Base-by-base conservation (phyloP, 331 rosid genomes). In the Spiraea crenata region DNA sequence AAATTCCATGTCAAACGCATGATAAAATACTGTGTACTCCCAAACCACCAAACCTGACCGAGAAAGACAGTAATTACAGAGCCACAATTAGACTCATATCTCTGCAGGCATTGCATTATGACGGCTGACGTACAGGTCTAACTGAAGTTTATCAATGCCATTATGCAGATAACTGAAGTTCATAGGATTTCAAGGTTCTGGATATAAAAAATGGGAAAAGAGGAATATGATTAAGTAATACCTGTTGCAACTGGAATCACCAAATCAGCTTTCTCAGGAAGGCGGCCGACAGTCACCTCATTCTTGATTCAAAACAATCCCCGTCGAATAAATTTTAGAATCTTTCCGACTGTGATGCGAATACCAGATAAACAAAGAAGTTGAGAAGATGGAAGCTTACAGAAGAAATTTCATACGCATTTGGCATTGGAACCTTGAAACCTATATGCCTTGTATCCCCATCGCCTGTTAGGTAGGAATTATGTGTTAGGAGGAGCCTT, bases 241-340 rank as follows among this genome's bases (percentile, higher is more conserved):
- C 98, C 95, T 84, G 98, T 90, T 37, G 97, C 96, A 74, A 93
- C 88, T 31, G 92, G 96, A 77, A 90, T 90, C 39, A 89, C 95
- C 66, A 90, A 40, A 76, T 90, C 95, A 47, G 95, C 98, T 83
- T 93, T 84, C 37, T 74, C 97, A 10, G 96, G 92, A 80, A 89
- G 83, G 31, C 97, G 97, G 35, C 98, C 96, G 61, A 93, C 91
- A 40, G 85, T 93, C 38, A 90, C 86, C 74, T 78, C 90, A 61
- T 67, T 49, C 98, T 93, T 69, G 40, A 80, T 40, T 58, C 39
- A 11, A 63, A 47, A 68, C 9, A 42, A 61, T n/a, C n/a, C n/a
- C n/a, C n/a, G n/a, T n/a, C n/a, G n/a, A n/a, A n/a, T n/a, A n/a
- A n/a, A n/a, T n/a, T n/a, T n/a, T n/a, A n/a, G n/a, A n/a, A n/a